Evolutionary conservation across 1,139 yeast genomes (phyloP), one percentile per base, ranked within the genome.

Genomic region (Geotrichum cucujoidarum): DNA sequence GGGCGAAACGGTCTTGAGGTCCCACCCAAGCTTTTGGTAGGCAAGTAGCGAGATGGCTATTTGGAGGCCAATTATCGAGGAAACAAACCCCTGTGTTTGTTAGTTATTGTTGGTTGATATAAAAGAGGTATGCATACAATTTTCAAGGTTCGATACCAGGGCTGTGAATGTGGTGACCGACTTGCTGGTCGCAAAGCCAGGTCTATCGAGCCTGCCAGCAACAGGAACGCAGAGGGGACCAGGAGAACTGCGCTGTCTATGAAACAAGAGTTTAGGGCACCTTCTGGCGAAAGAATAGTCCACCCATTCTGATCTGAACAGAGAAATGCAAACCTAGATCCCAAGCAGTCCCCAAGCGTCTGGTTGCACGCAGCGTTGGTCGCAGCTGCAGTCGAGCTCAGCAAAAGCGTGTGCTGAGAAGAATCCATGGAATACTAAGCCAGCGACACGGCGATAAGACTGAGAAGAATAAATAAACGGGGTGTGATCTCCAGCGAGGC

Each of bases 201-300:
- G 50, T 75, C 76, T 48, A 64, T 60, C 1, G 64, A 35, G 0
- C 92, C 92, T 41, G 73, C 66, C 0, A 76, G 29, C 3, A 86
- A 59, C 69, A 83, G 71, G 34, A 77, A 66, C 16, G 74, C 20
- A 1, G 84, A 77, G 1, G 80, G 64, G 1, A 71, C 42, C 22
- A 80, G 75, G 51, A 78, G 70, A 4, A 86, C 58, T 0, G 75
- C 69, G 35, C 92, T 95, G 57, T 83, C 87, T 22, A 83, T 71
- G 60, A 88, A 80, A 59, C 96, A 89, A 1, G 88, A 84, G 1
- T 94, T 80, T 49, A 87, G 75, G 57, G 87, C 95, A 24, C 80
- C 78, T 60, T 78, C 80, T n/a, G 53, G 54, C 4, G 43, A 72
- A 47, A 74, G 83, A 10, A 84, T 65, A 1, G 82, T 80, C 80